A percentile compares a stretch with the other conserved stretches of the same genome.
Evolutionary conservation across 1,284 basidiomycete species (phyloP).

Genomic region (Trametes versicolor): DNA sequence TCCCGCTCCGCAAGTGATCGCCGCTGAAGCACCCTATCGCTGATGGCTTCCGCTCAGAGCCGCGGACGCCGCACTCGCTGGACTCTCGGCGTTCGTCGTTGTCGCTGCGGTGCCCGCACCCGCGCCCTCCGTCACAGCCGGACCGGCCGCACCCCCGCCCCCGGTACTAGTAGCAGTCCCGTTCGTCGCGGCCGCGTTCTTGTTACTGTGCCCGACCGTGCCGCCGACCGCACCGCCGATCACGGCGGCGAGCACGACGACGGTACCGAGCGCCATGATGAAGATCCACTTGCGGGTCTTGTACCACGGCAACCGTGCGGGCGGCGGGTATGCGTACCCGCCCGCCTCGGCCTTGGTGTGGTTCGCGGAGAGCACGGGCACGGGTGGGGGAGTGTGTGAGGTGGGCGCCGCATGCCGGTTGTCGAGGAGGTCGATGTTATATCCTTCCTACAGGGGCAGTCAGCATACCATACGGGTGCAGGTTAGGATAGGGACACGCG

Average conservation of each 20-base stretch:
- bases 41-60: not conserved
- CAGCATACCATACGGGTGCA: not conserved
- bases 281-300: slow-evolving; percentile 50
- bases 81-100: not conserved
- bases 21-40: not conserved
- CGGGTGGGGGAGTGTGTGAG: slow-evolving; percentile 33
- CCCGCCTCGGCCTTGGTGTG: slow-evolving; percentile 35
- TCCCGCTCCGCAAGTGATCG: not conserved
- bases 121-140: not conserved
- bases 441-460: slow-evolving; percentile 54
- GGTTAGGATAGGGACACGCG: slow-evolving; percentile 32
- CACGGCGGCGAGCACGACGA: slow-evolving; percentile 60
- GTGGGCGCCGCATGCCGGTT: slow-evolving; percentile 30
- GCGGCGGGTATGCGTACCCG: slow-evolving; percentile 30
- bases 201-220: slow-evolving; percentile 22
- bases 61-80: not conserved
- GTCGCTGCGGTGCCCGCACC: not conserved
- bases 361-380: slow-evolving; percentile 32
- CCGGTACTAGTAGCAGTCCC: not conserved
- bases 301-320: slow-evolving; percentile 44
- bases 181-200: not conserved
- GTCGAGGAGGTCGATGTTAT: slow-evolving; percentile 59
- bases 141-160: not conserved
- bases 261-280: slow-evolving; percentile 45
- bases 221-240: slow-evolving; percentile 69